Base-by-base conservation (phyloP, 768 basidiomycete genomes). In the Mycena chlorophos region DNA sequence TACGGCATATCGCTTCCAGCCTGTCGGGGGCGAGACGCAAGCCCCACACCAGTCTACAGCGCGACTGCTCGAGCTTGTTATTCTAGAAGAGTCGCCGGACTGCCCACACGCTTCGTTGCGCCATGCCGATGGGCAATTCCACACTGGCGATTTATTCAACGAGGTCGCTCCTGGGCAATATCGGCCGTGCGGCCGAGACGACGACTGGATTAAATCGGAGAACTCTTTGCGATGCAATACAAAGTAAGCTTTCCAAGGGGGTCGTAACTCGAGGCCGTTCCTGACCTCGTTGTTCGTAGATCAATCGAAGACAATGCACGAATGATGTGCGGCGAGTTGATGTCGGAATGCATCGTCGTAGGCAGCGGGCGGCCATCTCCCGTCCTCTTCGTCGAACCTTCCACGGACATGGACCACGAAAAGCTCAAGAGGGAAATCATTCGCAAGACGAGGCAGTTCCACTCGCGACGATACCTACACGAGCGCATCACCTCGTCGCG, bases 161-260 rank as follows among this genome's bases (percentile, higher is more conserved):
- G 82, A 85, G 66, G 70, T 71, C 25, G 63, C 68, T 16, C 73
- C 79, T 3, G 83, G 83, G 0, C 62, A 67, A 38, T 87, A 83
- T 64, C 63, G 78, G 26, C 83, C 78, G 60, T 77, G 82, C 38
- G 86, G 86, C 19, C 78, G 86, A 34, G 78, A 85, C 50, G 86
- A 87, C 59, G 86, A 87, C 63, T 87, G 86, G 86, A 87, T 87
- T 68, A 85, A 88, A 69, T 84, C 82, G 40, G 82, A 85, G 67
- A 84, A 80, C 65, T 79, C 82, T 56, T 70, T 86, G 54, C 81
- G 85, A 40, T 87, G 85, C 62, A 86, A 87, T 66, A 87, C 86
- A 20, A 84, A 80, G 80, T 82, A 68, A 23, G 82, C n/a, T n/a
- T n/a, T 75, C 17, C 30, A 20, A 23, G 51, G 34, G 23, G 17